Evolutionary conservation across 768 basidiomycete species (phyloP).

Genomic region (Lyophyllum semitale): DNA sequence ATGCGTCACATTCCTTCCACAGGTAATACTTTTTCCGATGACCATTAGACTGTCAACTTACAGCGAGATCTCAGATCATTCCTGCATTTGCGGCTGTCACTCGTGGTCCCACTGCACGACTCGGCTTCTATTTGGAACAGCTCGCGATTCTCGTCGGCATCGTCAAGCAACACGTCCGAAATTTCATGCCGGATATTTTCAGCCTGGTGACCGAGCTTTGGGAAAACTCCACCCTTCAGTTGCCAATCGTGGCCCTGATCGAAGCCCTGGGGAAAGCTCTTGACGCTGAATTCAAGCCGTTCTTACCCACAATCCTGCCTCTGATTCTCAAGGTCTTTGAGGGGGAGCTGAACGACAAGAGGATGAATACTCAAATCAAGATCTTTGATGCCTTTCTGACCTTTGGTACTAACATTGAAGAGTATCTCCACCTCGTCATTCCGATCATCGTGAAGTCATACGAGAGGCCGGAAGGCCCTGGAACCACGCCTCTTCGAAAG

Average conservation of each 20-base stretch:
- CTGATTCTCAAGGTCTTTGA: constrained; percentile 90
- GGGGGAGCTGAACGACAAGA: constrained; percentile 80
- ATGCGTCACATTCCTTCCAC: constrained; percentile 93
- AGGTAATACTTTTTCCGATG: constrained; percentile 47
- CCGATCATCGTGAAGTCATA: constrained; percentile 92
- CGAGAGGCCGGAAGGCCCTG: constrained; percentile 67
- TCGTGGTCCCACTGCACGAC: constrained; percentile 73
- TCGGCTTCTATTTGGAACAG: constrained; percentile 93
- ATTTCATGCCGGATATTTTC: constrained; percentile 86
- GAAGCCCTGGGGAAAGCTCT: constrained; percentile 92
- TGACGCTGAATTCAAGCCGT: constrained; percentile 97
- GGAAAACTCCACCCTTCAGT: constrained; percentile 81
- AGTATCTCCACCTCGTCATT: constrained; percentile 95
- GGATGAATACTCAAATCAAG: constrained; percentile 78
- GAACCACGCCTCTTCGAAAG: constrained; percentile 74
- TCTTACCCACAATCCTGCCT: constrained; percentile 87
- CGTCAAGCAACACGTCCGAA: constrained; percentile 96
- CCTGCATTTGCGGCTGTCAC: constrained; percentile 93
- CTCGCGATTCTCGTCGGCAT: constrained; percentile 93
- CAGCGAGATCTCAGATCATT: constrained; percentile 65
- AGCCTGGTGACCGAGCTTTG: constrained; percentile 86
- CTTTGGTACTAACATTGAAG: constrained; percentile 95
- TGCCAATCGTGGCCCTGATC: constrained; percentile 89
- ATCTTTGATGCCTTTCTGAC: constrained; percentile 94
- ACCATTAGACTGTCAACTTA: background rate